phyloP scores from a whole-genome alignment of 306 rosid genomes.

The Begonia peltatifolia region DNA sequence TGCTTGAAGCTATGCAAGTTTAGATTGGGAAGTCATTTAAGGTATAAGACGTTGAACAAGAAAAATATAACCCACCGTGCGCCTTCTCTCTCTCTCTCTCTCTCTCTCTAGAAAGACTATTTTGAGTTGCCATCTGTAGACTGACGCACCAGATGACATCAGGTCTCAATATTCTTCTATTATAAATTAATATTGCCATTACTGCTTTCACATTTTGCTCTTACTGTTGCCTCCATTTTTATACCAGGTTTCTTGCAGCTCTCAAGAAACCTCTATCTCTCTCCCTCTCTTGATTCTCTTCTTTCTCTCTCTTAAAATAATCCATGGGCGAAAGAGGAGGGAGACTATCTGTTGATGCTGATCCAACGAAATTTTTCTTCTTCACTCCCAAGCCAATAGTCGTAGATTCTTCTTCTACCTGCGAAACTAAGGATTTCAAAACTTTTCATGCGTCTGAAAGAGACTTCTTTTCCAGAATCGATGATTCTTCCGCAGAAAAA shows the following conservation, averaged over 20 bases:
- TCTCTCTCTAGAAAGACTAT: background rate
- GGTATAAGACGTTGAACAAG: too few relatives aligned
- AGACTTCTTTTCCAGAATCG: constrained; percentile 36
- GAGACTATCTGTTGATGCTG: background rate
- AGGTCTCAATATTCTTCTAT: constrained; percentile 6
- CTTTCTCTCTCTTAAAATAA: constrained; percentile 1
- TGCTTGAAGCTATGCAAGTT: too few relatives aligned
- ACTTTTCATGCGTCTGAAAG: constrained; percentile 11
- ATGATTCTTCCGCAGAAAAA: background rate
- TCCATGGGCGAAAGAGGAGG: constrained; percentile 9
- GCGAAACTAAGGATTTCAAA: background rate
- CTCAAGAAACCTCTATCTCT: constrained; percentile 14
- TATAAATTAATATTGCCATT: background rate
- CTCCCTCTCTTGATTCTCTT: constrained; percentile 11
- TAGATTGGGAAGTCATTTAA: too few relatives aligned
- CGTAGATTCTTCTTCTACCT: background rate
- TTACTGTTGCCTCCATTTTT: constrained; percentile 37
- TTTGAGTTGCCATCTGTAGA: constrained; percentile 11
- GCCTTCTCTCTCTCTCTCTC: background rate
- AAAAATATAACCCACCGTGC: background rate
- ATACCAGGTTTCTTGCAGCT: constrained; percentile 48
- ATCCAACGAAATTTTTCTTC: background rate
- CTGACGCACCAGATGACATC: constrained; percentile 49
- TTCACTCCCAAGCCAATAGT: background rate
- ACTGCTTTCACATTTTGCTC: constrained; percentile 23